Percentiles rank a stretch among this genome's conserved stretches.
These are phyloP conservation scores for Ceratocystis lukuohia DNA, from an alignment of 2,329 filamentous ascomycete genomes.

Conservation along the genomic window DNA sequence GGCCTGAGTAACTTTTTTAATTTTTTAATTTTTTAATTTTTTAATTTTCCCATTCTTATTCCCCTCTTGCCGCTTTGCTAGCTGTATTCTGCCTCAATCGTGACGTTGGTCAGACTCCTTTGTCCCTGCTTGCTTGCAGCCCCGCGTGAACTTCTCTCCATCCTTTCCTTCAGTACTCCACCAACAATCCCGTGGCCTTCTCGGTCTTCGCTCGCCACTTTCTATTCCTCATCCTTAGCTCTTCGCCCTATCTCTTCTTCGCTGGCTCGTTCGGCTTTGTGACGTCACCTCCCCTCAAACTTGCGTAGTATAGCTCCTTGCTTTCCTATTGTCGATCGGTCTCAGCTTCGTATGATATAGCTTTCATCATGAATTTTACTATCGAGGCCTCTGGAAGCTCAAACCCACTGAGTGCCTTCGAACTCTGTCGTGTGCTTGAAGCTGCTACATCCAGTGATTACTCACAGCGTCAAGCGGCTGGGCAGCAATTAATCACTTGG, in stretches of 20 bases:
- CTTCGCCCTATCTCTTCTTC: neutral
- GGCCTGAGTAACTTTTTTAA: neutral
- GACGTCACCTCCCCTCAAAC: neutral
- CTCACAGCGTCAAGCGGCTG: conserved; percentile 50
- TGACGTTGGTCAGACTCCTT: too few species aligned
- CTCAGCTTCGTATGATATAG: neutral
- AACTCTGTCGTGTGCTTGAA: conserved; percentile 51
- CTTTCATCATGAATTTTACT: conserved; percentile 46
- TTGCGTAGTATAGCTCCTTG: conserved; percentile 1
- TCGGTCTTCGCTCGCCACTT: neutral
- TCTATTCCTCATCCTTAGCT: neutral
- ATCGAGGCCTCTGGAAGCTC: conserved; percentile 76
- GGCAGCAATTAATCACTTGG: conserved; percentile 60
- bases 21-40: neutral
- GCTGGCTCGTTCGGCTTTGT: neutral
- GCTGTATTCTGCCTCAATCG: neutral
- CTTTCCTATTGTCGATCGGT: neutral
- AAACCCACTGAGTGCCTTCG: conserved; percentile 50
- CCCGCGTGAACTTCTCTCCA: neutral
- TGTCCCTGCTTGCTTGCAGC: neutral
- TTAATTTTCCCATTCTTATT: too few species aligned
- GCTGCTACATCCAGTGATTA: conserved; percentile 50
- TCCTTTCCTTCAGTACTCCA: too few species aligned
- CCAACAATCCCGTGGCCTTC: neutral
- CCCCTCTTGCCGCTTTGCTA: too few species aligned